Conservation (phyloP, 2,329 filamentous ascomycete species). For the Aspergillus sp. region DNA sequence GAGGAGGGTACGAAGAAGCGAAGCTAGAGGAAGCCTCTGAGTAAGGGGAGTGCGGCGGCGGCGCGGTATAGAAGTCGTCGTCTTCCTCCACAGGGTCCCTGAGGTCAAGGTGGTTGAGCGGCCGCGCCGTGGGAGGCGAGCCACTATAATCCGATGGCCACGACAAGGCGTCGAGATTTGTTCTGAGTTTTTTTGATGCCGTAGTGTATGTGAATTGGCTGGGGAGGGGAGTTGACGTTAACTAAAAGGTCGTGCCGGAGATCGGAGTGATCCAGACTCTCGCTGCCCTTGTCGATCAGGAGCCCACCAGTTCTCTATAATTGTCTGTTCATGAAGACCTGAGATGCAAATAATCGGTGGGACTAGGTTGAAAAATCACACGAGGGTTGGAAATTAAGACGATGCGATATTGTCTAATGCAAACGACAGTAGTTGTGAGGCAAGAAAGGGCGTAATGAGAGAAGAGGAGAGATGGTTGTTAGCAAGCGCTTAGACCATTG, state of each 20-base stretch:
- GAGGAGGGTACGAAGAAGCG: constrained; percentile 58
- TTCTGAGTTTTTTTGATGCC: constrained; percentile 1
- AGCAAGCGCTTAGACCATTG: constrained; percentile 19
- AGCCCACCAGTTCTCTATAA: constrained; percentile 13
- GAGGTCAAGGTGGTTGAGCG: constrained; percentile 26
- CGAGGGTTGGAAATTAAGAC: neutral
- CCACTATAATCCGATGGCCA: constrained; percentile 27
- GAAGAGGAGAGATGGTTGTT: constrained; percentile 15
- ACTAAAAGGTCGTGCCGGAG: constrained; percentile 11
- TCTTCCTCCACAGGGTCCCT: constrained; percentile 42
- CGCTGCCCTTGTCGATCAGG: constrained; percentile 17
- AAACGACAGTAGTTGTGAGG: constrained; percentile 5
- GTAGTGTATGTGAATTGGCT: neutral
- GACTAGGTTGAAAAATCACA: neutral
- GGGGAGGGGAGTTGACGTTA: constrained; percentile 1
- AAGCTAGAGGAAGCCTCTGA: constrained; percentile 47
- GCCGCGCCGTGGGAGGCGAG: constrained; percentile 48
- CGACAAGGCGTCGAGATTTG: constrained; percentile 34
- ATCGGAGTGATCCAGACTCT: constrained; percentile 18
- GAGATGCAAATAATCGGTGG: neutral
- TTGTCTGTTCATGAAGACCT: constrained; percentile 5
- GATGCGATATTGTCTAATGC: neutral
- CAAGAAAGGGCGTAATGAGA: constrained; percentile 13
- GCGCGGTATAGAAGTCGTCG: constrained; percentile 40
- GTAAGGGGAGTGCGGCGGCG: constrained; percentile 39